Evolutionary conservation across 257 asterid species (phyloP), one percentile per base, ranked within the genome.

Genomic region (Paulownia fortunei): DNA sequence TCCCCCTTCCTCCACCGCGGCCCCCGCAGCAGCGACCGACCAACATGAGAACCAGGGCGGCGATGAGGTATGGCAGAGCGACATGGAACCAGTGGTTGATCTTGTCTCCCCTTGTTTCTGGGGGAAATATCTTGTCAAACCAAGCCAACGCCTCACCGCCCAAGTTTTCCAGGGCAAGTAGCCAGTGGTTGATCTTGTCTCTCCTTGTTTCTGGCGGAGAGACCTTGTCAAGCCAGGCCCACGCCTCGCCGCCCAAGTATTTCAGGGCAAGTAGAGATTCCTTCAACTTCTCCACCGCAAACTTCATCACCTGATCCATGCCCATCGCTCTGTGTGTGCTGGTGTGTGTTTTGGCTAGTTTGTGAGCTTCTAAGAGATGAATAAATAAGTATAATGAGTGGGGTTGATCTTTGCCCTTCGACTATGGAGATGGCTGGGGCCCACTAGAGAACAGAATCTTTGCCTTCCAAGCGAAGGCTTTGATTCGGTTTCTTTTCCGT

Each of bases 171-270:
- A 81, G 0, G 8, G 56, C 15, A 18, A 41, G 24, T 4, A 70
- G 19, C 84, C 82, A 80, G 32, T 74, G 47, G 30, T 49, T 21
- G 64, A 88, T 27, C 80, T 81, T 80, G 2, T 82, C 85, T 0
- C 62, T 74, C 74, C 88, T 77, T 6, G 91, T 87, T 3, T 80
- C 91, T 42, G 83, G 85, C 36, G 91, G 82, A 24, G 83, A 74
- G 9, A 66, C 74, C 6, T 61, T n/a, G 69, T 83, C 82, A 5
- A 85, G 47, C 89, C 92, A 85, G 6, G 44, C 77, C 56, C 76
- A 0, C 0, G 75, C 61, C 37, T 72, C 21, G 3, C 54, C 83
- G 21, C 79, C 83, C 2, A 80, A 55, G 44, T 77, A 77, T 10
- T 74, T 46, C 59, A 83, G 2, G 18, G 73, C 60, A 2, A 69